Percentiles rank a stretch among this genome's conserved stretches.
Conservation (phyloP, 148 eudicot species). For the Vaccinium corymbosum region DNA sequence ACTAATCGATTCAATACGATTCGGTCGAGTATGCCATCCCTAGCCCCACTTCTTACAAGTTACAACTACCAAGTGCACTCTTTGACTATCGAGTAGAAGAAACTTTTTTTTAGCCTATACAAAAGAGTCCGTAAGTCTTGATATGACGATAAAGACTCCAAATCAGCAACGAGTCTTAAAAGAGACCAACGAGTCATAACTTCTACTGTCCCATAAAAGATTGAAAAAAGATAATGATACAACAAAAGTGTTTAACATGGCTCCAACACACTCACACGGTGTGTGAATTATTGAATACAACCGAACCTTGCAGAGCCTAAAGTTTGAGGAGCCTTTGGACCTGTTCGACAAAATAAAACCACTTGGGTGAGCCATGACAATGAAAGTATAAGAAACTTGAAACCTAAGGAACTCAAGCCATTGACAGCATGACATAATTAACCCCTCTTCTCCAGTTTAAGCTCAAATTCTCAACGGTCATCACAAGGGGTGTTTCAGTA, state of each 20-base stretch:
- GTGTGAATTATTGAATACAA: background rate
- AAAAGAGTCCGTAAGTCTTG: background rate
- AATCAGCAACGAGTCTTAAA: background rate
- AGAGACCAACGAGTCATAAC: background rate
- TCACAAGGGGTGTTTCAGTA: constrained; percentile 17
- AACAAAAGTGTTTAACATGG: background rate
- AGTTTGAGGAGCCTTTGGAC: background rate
- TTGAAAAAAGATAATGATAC: background rate
- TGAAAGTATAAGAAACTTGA: constrained; percentile 1
- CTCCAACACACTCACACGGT: too few relatives aligned
- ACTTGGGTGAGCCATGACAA: background rate
- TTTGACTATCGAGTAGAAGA: background rate
- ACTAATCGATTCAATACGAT: too few relatives aligned
- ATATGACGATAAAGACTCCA: background rate
- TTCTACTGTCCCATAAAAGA: background rate
- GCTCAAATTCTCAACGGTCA: constrained; percentile 14
- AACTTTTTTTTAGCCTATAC: background rate
- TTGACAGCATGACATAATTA: background rate
- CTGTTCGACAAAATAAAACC: background rate
- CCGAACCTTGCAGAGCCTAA: background rate
- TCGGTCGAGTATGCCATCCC: too few relatives aligned
- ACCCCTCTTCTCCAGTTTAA: background rate
- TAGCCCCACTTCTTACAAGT: background rate
- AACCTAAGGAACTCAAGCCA: background rate
- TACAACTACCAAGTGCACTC: background rate